Evolutionary conservation across 768 basidiomycete species (phyloP).

Genomic region (Auricularia heimuer): DNA sequence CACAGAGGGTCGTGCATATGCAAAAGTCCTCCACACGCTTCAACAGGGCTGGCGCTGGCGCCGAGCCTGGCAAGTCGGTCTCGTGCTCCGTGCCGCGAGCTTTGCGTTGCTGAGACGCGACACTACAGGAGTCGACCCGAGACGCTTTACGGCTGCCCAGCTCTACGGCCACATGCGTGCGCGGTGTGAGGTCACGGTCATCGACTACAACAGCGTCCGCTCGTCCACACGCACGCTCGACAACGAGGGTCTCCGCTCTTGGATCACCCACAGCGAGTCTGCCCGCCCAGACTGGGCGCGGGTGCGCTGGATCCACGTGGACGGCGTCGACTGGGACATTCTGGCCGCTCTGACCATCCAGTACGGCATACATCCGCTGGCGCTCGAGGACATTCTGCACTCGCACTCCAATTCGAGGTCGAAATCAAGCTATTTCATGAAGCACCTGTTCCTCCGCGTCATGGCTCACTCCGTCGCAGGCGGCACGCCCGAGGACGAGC

Average conservation of each 20-base stretch:
- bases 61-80: conserved; percentile 44
- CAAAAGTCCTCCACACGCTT: conserved; percentile 38
- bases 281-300: conserved; percentile 50
- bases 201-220: conserved; percentile 54
- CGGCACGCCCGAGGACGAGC: conserved; percentile 12
- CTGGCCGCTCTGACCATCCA: conserved; percentile 57
- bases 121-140: conserved; percentile 39
- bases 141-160: conserved; percentile 45
- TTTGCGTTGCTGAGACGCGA: neutral
- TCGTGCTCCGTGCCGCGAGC: neutral
- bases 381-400: conserved; percentile 61
- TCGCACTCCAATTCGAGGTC: conserved; percentile 42
- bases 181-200: conserved; percentile 55
- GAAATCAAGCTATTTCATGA: conserved; percentile 59
- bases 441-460: conserved; percentile 62
- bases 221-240: conserved; percentile 45
- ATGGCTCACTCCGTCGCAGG: conserved; percentile 41
- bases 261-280: conserved; percentile 37
- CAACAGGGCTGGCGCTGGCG: conserved; percentile 34
- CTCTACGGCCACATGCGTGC: conserved; percentile 48
- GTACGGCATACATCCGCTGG: conserved; percentile 36
- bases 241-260: conserved; percentile 48
- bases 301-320: conserved; percentile 67
- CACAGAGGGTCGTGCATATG: conserved; percentile 55
- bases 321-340: conserved; percentile 62